Conservation (phyloP, 768 basidiomycete genomes). For the Hydnum rufescens region DNA sequence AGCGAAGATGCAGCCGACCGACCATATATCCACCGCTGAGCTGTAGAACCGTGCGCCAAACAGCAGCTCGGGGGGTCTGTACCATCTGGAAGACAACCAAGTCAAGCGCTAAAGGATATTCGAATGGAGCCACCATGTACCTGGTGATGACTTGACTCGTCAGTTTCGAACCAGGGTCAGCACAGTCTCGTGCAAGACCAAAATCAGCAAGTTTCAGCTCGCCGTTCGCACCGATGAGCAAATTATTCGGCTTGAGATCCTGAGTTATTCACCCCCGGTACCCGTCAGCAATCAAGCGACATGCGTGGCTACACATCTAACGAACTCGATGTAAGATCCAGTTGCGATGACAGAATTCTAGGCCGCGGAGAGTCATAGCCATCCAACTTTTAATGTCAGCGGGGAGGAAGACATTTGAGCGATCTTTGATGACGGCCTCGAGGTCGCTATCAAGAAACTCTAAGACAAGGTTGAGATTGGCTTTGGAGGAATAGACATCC, state of each 20-base stretch:
- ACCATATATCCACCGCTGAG: slow-evolving; percentile 90
- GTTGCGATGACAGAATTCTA: slow-evolving; percentile 97
- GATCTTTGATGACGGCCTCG: slow-evolving; percentile 91
- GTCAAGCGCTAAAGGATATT: neutral
- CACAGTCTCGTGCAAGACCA: slow-evolving; percentile 90
- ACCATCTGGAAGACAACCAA: slow-evolving; percentile 46
- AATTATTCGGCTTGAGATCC: slow-evolving; percentile 98
- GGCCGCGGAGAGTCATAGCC: slow-evolving; percentile 90
- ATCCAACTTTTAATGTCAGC: slow-evolving; percentile 99
- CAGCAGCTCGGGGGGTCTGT: slow-evolving; percentile 87
- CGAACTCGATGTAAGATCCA: slow-evolving; percentile 81
- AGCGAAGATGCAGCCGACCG: slow-evolving; percentile 92
- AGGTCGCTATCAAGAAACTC: slow-evolving; percentile 94
- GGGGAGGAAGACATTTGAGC: slow-evolving; percentile 75
- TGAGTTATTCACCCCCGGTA: slow-evolving; percentile 16
- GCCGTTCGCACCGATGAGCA: slow-evolving; percentile 79
- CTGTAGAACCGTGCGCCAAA: slow-evolving; percentile 84
- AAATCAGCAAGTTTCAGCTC: slow-evolving; percentile 97
- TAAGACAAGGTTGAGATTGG: slow-evolving; percentile 89
- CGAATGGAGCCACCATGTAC: slow-evolving; percentile 25
- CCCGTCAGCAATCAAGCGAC: neutral
- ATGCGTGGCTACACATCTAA: slow-evolving; percentile 3
- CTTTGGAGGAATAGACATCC: slow-evolving; percentile 92
- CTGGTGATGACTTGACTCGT: slow-evolving; percentile 95
- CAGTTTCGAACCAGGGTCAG: slow-evolving; percentile 91